These are phyloP conservation scores for Suillus decipiens DNA, from an alignment of 768 basidiomycete genomes.

Conservation along the genomic window DNA sequence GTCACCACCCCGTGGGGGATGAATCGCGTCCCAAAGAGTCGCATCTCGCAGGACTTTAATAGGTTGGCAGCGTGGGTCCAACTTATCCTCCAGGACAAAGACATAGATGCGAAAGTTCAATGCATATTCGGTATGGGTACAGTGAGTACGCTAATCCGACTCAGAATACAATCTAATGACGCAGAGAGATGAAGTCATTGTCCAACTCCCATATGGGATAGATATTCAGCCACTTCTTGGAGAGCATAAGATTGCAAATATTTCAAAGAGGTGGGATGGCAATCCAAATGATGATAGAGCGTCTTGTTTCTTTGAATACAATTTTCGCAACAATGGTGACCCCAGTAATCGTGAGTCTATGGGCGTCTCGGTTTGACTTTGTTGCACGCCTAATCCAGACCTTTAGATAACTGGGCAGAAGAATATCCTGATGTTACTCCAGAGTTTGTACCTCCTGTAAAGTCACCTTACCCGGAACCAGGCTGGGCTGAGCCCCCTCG, in stretches of 20 bases:
- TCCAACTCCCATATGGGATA: constrained; percentile 28
- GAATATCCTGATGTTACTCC: constrained; percentile 20
- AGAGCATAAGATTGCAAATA: constrained; percentile 24
- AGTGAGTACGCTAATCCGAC: constrained; percentile 23
- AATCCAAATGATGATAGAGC: constrained; percentile 18
- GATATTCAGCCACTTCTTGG: constrained; percentile 30
- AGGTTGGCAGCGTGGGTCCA: constrained; percentile 28
- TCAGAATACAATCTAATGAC: not conserved
- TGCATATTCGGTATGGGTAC: constrained; percentile 32
- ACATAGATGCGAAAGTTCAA: constrained; percentile 19
- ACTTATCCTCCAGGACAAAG: constrained; percentile 21
- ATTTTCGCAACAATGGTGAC: constrained; percentile 33
- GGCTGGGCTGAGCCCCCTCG: constrained; percentile 23
- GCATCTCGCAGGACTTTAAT: constrained; percentile 21
- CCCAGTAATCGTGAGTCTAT: constrained; percentile 30
- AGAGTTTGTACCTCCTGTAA: constrained; percentile 22
- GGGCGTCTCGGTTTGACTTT: not conserved
- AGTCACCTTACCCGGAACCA: constrained; percentile 29
- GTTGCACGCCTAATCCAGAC: not conserved
- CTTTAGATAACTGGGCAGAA: constrained; percentile 30
- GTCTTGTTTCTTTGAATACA: constrained; percentile 30
- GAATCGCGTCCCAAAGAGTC: constrained; percentile 9
- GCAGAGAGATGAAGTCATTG: constrained; percentile 32
- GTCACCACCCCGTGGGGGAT: constrained; percentile 29
- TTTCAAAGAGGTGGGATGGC: constrained; percentile 17